Evolutionary conservation across 2,329 filamentous ascomycete species (phyloP).

Genomic region (Dryadomyces quercivorus): DNA sequence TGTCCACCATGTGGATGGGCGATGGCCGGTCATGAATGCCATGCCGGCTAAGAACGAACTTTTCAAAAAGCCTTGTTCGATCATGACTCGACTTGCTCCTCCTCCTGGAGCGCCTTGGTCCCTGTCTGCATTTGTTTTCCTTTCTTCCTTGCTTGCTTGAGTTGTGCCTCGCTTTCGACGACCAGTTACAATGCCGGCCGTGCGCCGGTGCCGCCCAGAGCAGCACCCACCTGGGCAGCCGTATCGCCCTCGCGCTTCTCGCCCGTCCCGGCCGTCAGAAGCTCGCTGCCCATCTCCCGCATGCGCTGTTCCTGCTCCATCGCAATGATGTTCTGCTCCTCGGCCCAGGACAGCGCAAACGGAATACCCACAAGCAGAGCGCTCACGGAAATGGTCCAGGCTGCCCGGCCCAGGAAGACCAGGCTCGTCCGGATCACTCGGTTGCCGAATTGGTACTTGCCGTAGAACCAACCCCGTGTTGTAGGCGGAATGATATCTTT

Average conservation of each 20-base stretch:
- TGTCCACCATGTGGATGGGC: no score
- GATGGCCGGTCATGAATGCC: no score
- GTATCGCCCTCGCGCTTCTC: conserved; percentile 24
- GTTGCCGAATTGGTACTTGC: conserved; percentile 42
- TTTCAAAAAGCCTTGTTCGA: no score
- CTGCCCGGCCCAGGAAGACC: conserved; percentile 66
- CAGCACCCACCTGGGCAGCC: conserved; percentile 36
- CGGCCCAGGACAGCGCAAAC: conserved; percentile 81
- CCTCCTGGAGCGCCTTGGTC: not conserved
- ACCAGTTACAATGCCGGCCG: conserved; percentile 36
- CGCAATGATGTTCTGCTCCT: conserved; percentile 93
- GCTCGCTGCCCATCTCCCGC: conserved; percentile 79
- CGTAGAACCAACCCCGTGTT: conserved; percentile 55
- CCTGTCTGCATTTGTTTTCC: not conserved
- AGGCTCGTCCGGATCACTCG: conserved; percentile 48
- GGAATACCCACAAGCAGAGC: conserved; percentile 84
- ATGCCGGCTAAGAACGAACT: no score
- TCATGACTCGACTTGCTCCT: no score
- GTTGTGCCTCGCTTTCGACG: not conserved
- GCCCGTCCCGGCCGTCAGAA: conserved; percentile 39
- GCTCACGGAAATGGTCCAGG: conserved; percentile 86
- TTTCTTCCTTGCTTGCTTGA: no score
- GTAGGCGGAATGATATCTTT: conserved; percentile 66
- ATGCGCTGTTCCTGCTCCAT: conserved; percentile 97
- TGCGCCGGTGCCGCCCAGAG: conserved; percentile 31